Evolutionary conservation across 257 asterid species (phyloP).

Genomic region (Paraleonurus japonicus): DNA sequence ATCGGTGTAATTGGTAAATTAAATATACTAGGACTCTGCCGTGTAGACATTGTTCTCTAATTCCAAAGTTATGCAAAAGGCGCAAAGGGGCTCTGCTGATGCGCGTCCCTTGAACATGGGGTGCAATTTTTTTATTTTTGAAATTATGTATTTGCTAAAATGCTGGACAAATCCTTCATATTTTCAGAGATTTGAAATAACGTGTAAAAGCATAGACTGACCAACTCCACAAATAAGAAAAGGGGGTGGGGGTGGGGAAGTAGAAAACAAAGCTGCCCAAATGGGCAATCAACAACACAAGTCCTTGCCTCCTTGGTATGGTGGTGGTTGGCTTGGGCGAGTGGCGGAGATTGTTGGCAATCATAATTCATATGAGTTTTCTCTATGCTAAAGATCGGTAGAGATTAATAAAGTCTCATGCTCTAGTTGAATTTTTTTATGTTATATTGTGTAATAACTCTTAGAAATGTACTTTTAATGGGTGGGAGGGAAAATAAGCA

Average conservation of each 20-base stretch:
- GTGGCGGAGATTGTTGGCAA: no score
- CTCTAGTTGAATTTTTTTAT: neutral
- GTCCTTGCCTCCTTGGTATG: neutral
- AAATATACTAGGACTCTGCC: neutral
- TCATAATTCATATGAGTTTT: neutral
- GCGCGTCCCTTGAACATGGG: neutral
- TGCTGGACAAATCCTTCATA: neutral
- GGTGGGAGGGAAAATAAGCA: neutral
- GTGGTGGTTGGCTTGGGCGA: neutral
- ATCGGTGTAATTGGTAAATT: neutral
- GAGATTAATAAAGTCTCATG: neutral
- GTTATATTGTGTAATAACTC: neutral
- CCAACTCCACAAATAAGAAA: neutral
- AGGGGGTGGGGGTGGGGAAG: neutral
- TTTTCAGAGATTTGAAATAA: neutral
- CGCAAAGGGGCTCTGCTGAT: neutral
- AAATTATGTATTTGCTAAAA: neutral
- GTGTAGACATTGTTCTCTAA: neutral
- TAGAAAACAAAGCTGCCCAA: neutral
- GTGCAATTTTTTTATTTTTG: neutral
- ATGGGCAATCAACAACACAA: neutral
- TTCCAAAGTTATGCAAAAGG: neutral
- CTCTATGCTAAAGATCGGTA: neutral
- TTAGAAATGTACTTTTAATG: neutral
- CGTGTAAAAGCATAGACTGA: neutral